Conservation (phyloP, 139 green algal species). For the Mychonastes homosphaera region DNA sequence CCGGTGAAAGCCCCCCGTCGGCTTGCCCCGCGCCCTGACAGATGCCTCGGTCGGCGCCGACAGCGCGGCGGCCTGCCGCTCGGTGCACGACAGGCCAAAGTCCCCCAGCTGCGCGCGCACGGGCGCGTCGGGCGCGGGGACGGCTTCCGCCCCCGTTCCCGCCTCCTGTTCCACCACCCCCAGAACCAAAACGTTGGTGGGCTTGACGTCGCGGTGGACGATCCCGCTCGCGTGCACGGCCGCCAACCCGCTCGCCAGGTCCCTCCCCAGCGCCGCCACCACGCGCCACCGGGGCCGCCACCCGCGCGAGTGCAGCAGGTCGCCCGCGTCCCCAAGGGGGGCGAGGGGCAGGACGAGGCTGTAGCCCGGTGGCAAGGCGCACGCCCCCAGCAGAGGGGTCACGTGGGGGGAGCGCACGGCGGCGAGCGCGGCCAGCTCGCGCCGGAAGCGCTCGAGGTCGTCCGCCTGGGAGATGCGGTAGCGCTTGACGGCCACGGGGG, state of each 20-base stretch:
- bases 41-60: constrained; percentile 16
- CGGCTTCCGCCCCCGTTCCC: too few species aligned
- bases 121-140: too few species aligned
- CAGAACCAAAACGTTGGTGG: constrained; percentile 57
- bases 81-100: constrained; percentile 41
- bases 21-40: constrained; percentile 26
- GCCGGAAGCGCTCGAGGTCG: constrained; percentile 60
- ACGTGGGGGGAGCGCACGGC: constrained; percentile 24
- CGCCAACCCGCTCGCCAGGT: constrained; percentile 39
- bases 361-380: constrained; percentile 61
- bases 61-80: constrained; percentile 10
- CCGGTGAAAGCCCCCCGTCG: constrained; percentile 70
- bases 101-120: constrained; percentile 45
- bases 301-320: constrained; percentile 46
- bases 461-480: constrained; percentile 35
- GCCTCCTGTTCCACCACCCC: too few species aligned
- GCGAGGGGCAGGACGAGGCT: constrained; percentile 52
- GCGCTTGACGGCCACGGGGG: constrained; percentile 71
- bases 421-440: constrained; percentile 49
- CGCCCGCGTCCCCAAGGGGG: too few species aligned
- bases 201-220: constrained; percentile 75
- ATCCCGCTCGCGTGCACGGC: constrained; percentile 48
- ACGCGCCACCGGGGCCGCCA: constrained; percentile 39
- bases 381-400: constrained; percentile 32
- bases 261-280: constrained; percentile 28